Conservation (phyloP, 164 flowering plant genomes). For the Berberis thunbergii region DNA sequence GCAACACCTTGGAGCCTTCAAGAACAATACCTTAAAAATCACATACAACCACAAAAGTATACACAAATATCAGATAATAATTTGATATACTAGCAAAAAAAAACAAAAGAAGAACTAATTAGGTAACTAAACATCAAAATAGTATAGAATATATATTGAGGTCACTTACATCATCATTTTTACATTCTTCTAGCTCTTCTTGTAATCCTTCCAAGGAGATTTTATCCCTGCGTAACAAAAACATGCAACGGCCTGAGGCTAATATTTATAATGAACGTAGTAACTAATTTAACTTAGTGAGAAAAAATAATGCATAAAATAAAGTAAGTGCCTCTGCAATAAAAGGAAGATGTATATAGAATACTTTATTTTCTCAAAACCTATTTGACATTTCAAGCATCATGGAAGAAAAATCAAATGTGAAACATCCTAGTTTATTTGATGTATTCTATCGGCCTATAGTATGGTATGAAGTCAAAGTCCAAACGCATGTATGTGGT, state of each 20-base stretch:
- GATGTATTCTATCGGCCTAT: no score
- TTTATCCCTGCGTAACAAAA: constrained; percentile 47
- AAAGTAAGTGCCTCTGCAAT: background rate
- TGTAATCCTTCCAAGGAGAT: constrained; percentile 87
- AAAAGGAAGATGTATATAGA: background rate
- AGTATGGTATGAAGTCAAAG: no score
- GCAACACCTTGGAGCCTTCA: no score
- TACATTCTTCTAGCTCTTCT: constrained; percentile 84
- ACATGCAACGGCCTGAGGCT: background rate
- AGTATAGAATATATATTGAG: background rate
- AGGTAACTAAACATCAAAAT: background rate
- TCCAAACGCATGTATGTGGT: no score
- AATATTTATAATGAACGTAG: background rate
- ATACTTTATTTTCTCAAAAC: background rate
- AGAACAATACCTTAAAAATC: no score
- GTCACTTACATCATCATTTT: constrained; percentile 64
- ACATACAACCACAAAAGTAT: no score
- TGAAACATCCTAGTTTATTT: no score
- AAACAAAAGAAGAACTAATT: background rate
- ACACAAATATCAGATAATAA: background rate
- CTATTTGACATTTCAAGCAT: background rate
- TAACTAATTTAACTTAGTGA: background rate
- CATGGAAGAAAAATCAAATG: no score
- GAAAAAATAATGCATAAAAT: no score
- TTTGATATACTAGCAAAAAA: background rate